A percentile compares a stretch with the other conserved stretches of the same genome.
phyloP scores from a whole-genome alignment of 257 asterid genomes.

The Pogostemon cablin region DNA sequence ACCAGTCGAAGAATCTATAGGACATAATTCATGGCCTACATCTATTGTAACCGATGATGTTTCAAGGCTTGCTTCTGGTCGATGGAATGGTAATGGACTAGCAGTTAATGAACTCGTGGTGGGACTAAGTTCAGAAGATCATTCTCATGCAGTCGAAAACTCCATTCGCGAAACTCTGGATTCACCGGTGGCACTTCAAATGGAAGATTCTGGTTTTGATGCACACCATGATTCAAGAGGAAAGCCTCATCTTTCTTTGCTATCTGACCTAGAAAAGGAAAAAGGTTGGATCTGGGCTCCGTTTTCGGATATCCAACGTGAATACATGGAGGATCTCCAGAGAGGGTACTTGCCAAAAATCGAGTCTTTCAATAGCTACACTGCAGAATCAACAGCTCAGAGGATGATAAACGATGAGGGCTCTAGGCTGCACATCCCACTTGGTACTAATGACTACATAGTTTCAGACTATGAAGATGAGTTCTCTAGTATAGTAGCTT shows the following conservation, averaged over 20 bases:
- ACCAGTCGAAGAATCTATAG: conserved; percentile 38
- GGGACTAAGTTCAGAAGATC: conserved; percentile 36
- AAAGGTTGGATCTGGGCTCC: conserved; percentile 75
- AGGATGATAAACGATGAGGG: conserved; percentile 65
- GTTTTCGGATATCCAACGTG: conserved; percentile 58
- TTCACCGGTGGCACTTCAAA: too few species aligned
- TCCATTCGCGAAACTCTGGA: too few species aligned
- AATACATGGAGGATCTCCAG: conserved; percentile 64
- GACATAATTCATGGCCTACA: conserved; percentile 33
- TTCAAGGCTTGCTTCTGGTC: conserved; percentile 22
- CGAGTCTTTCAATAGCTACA: conserved; percentile 51
- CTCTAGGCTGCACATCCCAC: conserved; percentile 79
- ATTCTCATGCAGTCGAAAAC: neutral
- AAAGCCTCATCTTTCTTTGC: conserved; percentile 22
- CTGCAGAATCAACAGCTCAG: conserved; percentile 49
- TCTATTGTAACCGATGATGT: conserved; percentile 31
- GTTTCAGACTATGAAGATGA: conserved; percentile 89
- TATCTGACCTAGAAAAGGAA: conserved; percentile 41
- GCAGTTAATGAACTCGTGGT: conserved; percentile 25
- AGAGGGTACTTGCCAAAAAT: conserved; percentile 66
- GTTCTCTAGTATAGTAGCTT: conserved; percentile 87
- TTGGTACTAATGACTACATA: conserved; percentile 59
- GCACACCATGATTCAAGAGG: too few species aligned
- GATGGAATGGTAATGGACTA: conserved; percentile 35
- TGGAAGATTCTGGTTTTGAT: too few species aligned